Percentiles rank a stretch among this genome's conserved stretches.
Evolutionary conservation across 202 grass and related monocot species (phyloP).

Genomic region (Eragrostis tef): DNA sequence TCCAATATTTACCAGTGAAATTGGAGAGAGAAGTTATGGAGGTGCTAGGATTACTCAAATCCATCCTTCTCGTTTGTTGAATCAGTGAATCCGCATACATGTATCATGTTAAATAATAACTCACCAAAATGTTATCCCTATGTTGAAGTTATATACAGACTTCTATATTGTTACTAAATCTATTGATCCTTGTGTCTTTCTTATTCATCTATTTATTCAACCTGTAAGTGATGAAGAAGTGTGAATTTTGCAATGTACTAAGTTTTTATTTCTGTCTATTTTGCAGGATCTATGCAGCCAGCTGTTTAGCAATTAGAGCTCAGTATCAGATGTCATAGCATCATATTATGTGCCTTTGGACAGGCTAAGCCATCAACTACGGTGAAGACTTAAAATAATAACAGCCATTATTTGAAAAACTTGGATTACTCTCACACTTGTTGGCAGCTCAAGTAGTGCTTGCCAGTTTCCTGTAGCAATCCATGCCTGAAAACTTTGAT

Average conservation of each 20-base stretch:
- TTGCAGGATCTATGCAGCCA: constrained; percentile 22
- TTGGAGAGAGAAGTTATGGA: not conserved
- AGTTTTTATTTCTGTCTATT: not conserved
- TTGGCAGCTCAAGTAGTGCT: constrained; percentile 8
- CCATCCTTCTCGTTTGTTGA: not conserved
- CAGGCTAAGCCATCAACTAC: not conserved
- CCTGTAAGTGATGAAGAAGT: not conserved
- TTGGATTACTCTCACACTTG: constrained; percentile 19
- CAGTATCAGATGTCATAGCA: not conserved
- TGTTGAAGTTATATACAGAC: not conserved
- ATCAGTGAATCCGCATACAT: not conserved
- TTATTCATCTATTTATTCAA: not conserved
- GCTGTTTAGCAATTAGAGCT: not conserved
- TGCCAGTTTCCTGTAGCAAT: not conserved
- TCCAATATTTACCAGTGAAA: not conserved
- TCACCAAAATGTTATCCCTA: not conserved
- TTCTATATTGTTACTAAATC: not conserved
- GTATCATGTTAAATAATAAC: not conserved
- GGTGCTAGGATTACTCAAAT: not conserved
- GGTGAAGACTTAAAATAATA: not conserved
- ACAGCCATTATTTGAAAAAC: not conserved
- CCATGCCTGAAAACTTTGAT: constrained; percentile 50
- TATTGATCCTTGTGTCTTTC: not conserved
- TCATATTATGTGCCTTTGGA: constrained; percentile 10
- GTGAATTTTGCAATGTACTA: not conserved